Conservation (phyloP, 306 rosid genomes). For the Trifolium repens region DNA sequence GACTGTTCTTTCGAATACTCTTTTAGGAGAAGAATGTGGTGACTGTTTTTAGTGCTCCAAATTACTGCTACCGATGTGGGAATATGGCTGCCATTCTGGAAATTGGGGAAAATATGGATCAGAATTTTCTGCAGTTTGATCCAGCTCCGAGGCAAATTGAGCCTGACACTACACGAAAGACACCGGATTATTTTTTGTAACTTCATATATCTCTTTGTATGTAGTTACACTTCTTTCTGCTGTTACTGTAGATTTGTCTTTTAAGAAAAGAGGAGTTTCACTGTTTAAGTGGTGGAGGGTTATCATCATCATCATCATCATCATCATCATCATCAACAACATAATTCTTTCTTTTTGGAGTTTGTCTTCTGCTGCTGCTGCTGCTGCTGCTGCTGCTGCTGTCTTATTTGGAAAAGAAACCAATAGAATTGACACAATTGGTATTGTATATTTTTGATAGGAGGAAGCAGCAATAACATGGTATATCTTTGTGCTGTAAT, state of each 20-base stretch:
- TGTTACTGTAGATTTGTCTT: slow-evolving; percentile 74
- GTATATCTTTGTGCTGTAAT: slow-evolving; percentile 65
- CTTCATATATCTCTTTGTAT: slow-evolving; percentile 54
- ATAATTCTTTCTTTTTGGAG: slow-evolving; percentile 79
- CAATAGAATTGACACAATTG: slow-evolving; percentile 59
- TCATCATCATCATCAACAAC: slow-evolving; percentile 39
- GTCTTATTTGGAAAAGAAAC: slow-evolving; percentile 71
- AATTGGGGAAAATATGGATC: slow-evolving; percentile 97
- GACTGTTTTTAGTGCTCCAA: slow-evolving; percentile 98
- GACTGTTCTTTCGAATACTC: slow-evolving; percentile 39
- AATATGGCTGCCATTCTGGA: slow-evolving; percentile 99
- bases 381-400: slow-evolving; percentile 54
- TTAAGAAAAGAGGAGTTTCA: slow-evolving; percentile 57
- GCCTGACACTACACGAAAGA: slow-evolving; percentile 97
- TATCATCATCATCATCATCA: slow-evolving; percentile 59
- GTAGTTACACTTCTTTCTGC: slow-evolving; percentile 70
- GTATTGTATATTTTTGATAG: slow-evolving; percentile 77
- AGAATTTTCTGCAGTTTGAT: slow-evolving; percentile 98
- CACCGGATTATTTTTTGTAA: slow-evolving; percentile 98
- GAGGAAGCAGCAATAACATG: slow-evolving; percentile 72
- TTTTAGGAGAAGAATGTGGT: slow-evolving; percentile 95
- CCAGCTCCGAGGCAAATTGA: slow-evolving; percentile 99
- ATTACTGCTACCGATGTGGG: slow-evolving; percentile 96
- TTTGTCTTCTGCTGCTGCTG: slow-evolving; percentile 59
- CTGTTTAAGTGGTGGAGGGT: slow-evolving; percentile 62